Base-by-base conservation (phyloP, 345 rosid species). In the Ceriops tagal region DNA sequence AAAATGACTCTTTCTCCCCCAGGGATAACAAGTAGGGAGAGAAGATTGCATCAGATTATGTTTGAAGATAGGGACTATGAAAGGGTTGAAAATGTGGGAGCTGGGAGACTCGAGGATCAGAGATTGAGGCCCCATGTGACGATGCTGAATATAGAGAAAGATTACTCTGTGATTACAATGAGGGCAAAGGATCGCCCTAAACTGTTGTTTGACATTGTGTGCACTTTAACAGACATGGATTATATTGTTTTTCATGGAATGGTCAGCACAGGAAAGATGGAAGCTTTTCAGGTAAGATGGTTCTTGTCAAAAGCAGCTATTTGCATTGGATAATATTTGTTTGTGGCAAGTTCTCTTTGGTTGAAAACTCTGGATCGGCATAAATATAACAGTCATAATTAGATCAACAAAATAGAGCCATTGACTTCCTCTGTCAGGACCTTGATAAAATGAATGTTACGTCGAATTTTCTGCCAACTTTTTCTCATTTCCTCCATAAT, bases 41-140 rank as follows among this genome's bases (percentile, higher is more conserved):
- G 98, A 72, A 86, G 98, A 74, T 77, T 92, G 82, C 98, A 92
- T 87, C 97, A 93, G 83, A 89, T 91, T 71, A 89, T 93, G 97
- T 85, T 90, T 58, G 96, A 90, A 15, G 97, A 89, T 67, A 82
- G 98, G 81, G 98, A 92, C 71, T 93, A 90, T 69, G 93, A 91
- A 73, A 88, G 87, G 76, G 80, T 77, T 53, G 85, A 67, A 49
- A 84, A 77, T 46, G 83, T 64, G 28, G 83, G 73, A 49, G 57
- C 77, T 5, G 73, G 81, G 58, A 75, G 64, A 21, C 74, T 53
- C 19, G 80, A 77, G 68, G 83, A 85, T 58, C 65, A 68, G 27
- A 75, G 79, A 37, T 80, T 71, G 8, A 93, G 86, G 67, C 98
- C 97, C 35, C 73, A 59, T 67, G 88, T 90, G 62, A 89, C 88